Evolutionary conservation across 2,329 filamentous ascomycete genomes (phyloP).

Genomic region (Aureobasidium musti): DNA sequence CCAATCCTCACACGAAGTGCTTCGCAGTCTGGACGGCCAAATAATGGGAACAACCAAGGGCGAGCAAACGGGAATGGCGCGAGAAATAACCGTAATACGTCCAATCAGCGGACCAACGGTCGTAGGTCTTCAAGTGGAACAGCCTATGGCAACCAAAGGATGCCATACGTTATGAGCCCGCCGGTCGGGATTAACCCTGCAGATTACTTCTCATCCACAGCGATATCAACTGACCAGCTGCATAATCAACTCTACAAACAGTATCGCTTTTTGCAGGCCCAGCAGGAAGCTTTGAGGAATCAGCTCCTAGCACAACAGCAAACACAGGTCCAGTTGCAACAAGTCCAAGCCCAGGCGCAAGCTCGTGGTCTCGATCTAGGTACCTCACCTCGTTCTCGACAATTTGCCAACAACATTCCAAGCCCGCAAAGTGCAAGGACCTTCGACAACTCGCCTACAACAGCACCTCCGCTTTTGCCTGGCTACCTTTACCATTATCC

Average conservation of each 20-base stretch:
- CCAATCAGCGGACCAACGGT: conserved; percentile 52
- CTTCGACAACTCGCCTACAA: conserved; percentile 40
- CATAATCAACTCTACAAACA: conserved; percentile 54
- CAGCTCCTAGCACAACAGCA: conserved; percentile 50
- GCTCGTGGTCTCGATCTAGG: conserved; percentile 42
- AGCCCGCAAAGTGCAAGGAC: conserved; percentile 39
- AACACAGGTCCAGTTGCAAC: conserved; percentile 40
- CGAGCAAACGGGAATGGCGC: conserved; percentile 46
- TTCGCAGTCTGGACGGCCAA: conserved; percentile 52
- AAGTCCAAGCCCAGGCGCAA: conserved; percentile 40
- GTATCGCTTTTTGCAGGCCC: conserved; percentile 44
- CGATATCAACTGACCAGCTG: conserved; percentile 44
- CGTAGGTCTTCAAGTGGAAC: conserved; percentile 61
- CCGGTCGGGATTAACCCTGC: conserved; percentile 43
- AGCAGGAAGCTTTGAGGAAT: conserved; percentile 43
- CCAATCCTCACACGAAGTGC: conserved; percentile 54
- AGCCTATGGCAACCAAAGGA: conserved; percentile 47
- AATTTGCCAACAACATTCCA: conserved; percentile 38
- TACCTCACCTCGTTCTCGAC: conserved; percentile 45
- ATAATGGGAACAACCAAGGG: conserved; percentile 40
- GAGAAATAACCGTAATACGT: conserved; percentile 50
- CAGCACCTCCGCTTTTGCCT: conserved; percentile 44
- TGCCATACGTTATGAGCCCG: conserved; percentile 47
- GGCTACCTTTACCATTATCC: conserved; percentile 52
- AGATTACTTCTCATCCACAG: conserved; percentile 46